A percentile compares a stretch with the other conserved stretches of the same genome.
Evolutionary conservation across 2,329 filamentous ascomycete species (phyloP).

Genomic region (Ophiocordyceps robertsii): DNA sequence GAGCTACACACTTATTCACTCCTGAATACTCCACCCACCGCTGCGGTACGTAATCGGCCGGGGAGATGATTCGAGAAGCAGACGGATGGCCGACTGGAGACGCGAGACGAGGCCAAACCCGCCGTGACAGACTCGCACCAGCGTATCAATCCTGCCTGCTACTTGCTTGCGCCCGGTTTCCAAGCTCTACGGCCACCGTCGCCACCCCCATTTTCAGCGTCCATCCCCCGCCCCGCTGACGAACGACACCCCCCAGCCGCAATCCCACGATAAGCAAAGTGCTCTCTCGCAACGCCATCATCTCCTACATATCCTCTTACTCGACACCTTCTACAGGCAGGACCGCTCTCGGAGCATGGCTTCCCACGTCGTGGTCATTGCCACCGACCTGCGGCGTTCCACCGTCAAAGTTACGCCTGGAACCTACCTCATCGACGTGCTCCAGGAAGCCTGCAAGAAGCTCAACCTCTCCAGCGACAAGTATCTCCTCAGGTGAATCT

Average conservation of each 20-base stretch:
- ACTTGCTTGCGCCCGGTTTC: too few species aligned
- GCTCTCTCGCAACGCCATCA: background rate
- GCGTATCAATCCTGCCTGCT: background rate
- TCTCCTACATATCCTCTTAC: background rate
- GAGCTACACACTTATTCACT: too few species aligned
- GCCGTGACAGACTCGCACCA: background rate
- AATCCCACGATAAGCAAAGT: too few species aligned
- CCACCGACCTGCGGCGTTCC: conserved; percentile 62
- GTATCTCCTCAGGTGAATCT: conserved; percentile 64
- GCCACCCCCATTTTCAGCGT: too few species aligned
- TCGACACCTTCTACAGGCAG: conserved; percentile 6
- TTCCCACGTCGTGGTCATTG: conserved; percentile 78
- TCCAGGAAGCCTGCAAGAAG: conserved; percentile 78
- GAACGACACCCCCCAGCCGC: too few species aligned
- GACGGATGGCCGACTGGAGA: background rate
- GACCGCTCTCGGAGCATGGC: conserved; percentile 42
- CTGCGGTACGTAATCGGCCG: background rate
- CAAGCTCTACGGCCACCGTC: too few species aligned
- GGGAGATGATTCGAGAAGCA: background rate
- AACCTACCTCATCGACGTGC: conserved; percentile 71
- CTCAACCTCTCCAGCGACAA: conserved; percentile 59
- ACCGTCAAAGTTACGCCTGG: conserved; percentile 72
- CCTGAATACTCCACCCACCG: too few species aligned
- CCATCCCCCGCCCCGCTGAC: too few species aligned
- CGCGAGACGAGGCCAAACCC: background rate